A percentile compares a stretch with the other conserved stretches of the same genome.
Evolutionary conservation across 306 rosid genomes (phyloP).

Genomic region (Malus sylvestris): DNA sequence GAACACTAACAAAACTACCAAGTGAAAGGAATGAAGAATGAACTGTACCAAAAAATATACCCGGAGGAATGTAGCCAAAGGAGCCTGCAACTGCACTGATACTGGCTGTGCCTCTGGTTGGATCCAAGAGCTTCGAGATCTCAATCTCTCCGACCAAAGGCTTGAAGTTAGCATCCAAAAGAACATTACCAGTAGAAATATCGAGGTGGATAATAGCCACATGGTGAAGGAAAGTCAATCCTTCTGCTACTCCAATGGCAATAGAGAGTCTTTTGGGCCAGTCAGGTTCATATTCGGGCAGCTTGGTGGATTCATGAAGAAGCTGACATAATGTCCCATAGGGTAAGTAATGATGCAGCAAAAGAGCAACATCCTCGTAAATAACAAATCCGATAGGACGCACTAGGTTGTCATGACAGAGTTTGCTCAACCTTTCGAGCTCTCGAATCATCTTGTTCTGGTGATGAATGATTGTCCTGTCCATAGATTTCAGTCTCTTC

Average conservation of each 20-base stretch:
- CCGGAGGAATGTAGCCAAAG: constrained; percentile 98
- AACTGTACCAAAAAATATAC: constrained; percentile 19
- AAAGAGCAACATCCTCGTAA: constrained; percentile 89
- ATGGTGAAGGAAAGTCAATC: constrained; percentile 89
- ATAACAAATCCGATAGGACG: constrained; percentile 91
- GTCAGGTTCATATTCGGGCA: constrained; percentile 80
- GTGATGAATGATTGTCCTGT: constrained; percentile 89
- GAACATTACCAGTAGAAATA: constrained; percentile 84
- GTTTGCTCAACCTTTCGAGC: constrained; percentile 88
- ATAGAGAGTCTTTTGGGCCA: constrained; percentile 82
- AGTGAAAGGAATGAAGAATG: constrained; percentile 1
- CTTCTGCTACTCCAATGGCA: constrained; percentile 93
- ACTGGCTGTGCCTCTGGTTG: constrained; percentile 92
- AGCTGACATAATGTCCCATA: constrained; percentile 84
- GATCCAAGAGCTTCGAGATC: constrained; percentile 94
- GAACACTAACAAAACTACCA: background rate
- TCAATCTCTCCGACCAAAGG: constrained; percentile 93
- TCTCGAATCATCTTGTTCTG: constrained; percentile 96
- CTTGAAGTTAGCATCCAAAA: constrained; percentile 69
- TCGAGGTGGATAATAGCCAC: constrained; percentile 94
- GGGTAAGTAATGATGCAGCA: constrained; percentile 77
- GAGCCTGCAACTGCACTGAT: constrained; percentile 99
- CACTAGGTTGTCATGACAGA: constrained; percentile 75
- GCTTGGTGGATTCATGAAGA: constrained; percentile 71
- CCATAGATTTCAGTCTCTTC: constrained; percentile 88